Percentiles rank a stretch among this genome's conserved stretches.
Evolutionary conservation across 345 rosid genomes (phyloP).

Genomic region (Ailanthus altissimus): DNA sequence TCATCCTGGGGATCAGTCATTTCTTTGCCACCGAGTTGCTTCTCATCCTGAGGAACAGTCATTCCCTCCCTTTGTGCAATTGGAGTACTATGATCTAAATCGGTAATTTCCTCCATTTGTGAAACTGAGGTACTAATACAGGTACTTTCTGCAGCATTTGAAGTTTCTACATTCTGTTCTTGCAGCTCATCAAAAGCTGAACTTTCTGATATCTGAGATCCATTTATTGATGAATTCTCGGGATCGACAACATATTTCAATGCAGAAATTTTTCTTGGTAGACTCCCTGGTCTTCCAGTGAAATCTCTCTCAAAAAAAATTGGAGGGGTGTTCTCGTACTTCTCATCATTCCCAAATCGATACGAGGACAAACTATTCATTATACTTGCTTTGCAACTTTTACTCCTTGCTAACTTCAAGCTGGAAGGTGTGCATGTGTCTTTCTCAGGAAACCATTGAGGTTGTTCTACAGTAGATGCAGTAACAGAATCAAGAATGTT

Average conservation of each 20-base stretch:
- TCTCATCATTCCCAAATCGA: conserved; percentile 39
- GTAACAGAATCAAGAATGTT: conserved; percentile 29
- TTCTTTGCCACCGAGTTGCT: conserved; percentile 26
- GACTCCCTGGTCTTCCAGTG: conserved; percentile 40
- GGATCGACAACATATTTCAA: conserved; percentile 30
- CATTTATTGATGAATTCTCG: conserved; percentile 37
- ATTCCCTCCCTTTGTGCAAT: conserved; percentile 12
- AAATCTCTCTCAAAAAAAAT: conserved; percentile 37
- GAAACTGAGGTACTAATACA: conserved; percentile 20
- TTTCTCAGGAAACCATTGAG: conserved; percentile 39
- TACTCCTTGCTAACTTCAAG: conserved; percentile 59
- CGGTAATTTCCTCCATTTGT: conserved; percentile 25
- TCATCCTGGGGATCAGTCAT: conserved; percentile 30
- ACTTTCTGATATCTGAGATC: conserved; percentile 36
- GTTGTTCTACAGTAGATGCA: conserved; percentile 44
- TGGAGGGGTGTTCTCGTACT: conserved; percentile 39
- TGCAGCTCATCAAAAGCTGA: conserved; percentile 39
- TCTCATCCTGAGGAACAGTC: conserved; percentile 34
- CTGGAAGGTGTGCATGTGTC: conserved; percentile 37
- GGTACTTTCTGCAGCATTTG: conserved; percentile 22
- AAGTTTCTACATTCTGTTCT: conserved; percentile 31
- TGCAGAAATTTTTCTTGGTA: conserved; percentile 29
- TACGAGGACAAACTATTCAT: conserved; percentile 27
- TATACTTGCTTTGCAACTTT: conserved; percentile 65
- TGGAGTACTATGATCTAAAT: neutral